Evolutionary conservation across 495 filamentous ascomycete species (phyloP).

Genomic region (Penicillium flavigenum): DNA sequence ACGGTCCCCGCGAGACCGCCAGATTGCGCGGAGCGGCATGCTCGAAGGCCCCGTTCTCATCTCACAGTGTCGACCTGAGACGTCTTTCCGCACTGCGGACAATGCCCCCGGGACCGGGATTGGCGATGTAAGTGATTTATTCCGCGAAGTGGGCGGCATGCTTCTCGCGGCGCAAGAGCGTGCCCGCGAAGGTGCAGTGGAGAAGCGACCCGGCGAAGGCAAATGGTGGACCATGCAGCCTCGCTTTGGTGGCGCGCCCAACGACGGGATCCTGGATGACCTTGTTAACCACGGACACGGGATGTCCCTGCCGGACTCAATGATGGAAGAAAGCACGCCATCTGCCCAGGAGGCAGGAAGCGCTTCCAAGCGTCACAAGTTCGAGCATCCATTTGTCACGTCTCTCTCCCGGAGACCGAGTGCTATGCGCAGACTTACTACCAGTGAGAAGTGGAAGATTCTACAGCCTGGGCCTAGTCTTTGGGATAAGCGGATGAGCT

Average conservation of each 20-base stretch:
- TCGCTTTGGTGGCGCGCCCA: slow-evolving; percentile 74
- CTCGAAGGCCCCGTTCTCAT: slow-evolving; percentile 71
- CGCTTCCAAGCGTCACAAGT: slow-evolving; percentile 44
- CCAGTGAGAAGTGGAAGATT: slow-evolving; percentile 47
- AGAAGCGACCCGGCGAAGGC: slow-evolving; percentile 67
- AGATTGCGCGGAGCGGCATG: slow-evolving; percentile 67
- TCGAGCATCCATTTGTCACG: slow-evolving; percentile 38
- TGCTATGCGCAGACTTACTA: slow-evolving; percentile 36
- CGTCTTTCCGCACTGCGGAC: slow-evolving; percentile 44
- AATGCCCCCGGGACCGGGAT: slow-evolving; percentile 49
- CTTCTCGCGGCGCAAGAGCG: slow-evolving; percentile 82
- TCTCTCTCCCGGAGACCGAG: slow-evolving; percentile 32
- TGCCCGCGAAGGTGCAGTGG: slow-evolving; percentile 63
- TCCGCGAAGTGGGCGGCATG: slow-evolving; percentile 70
- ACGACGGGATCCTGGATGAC: slow-evolving; percentile 61
- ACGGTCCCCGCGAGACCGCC: slow-evolving; percentile 64
- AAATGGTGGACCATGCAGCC: slow-evolving; percentile 77
- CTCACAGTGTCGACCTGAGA: slow-evolving; percentile 59
- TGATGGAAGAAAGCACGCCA: slow-evolving; percentile 29
- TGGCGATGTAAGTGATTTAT: slow-evolving; percentile 62
- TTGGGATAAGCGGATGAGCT: slow-evolving; percentile 79
- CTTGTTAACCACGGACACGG: slow-evolving; percentile 27
- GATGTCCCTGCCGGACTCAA: slow-evolving; percentile 28
- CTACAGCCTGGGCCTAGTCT: slow-evolving; percentile 59
- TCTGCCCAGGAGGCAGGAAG: slow-evolving; percentile 22